phyloP scores from a whole-genome alignment of 495 filamentous ascomycete genomes.

The Podospora sp. region DNA sequence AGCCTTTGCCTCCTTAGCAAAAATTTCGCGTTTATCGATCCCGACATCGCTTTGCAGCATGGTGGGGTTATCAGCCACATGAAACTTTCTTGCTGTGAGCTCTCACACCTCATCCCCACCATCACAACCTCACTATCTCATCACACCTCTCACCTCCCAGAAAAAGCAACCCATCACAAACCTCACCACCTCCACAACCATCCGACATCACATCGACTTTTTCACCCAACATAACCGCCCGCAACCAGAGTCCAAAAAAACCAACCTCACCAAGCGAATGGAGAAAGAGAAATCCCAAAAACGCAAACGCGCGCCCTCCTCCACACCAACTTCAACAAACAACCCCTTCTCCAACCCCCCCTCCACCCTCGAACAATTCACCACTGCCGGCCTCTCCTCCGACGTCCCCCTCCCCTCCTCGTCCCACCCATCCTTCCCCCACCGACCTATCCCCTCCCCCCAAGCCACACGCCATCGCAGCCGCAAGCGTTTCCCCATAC shows the following conservation, averaged over 20 bases:
- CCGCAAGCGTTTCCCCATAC: no score
- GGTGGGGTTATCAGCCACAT: no score
- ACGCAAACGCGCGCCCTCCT: slow-evolving; percentile 27
- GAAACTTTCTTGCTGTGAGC: no score
- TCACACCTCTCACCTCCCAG: background rate
- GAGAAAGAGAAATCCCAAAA: slow-evolving; percentile 21
- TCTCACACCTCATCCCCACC: background rate
- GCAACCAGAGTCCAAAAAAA: background rate
- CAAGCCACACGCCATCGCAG: background rate
- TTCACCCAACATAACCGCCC: background rate
- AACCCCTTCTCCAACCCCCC: slow-evolving; percentile 51
- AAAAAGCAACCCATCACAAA: background rate
- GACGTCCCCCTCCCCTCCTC: slow-evolving; percentile 41
- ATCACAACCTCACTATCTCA: background rate
- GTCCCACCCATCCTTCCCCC: slow-evolving; percentile 44
- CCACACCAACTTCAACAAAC: slow-evolving; percentile 32
- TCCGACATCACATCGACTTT: background rate
- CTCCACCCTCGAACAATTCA: slow-evolving; percentile 43
- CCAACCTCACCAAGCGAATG: no score
- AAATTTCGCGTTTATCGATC: no score
- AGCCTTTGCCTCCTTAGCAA: no score
- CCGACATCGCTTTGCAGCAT: no score
- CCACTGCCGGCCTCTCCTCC: slow-evolving; percentile 41
- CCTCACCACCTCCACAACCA: background rate
- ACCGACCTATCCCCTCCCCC: slow-evolving; percentile 34